Conservation (phyloP, 805 yeast genomes). For the Lachancea kluyveri region DNA sequence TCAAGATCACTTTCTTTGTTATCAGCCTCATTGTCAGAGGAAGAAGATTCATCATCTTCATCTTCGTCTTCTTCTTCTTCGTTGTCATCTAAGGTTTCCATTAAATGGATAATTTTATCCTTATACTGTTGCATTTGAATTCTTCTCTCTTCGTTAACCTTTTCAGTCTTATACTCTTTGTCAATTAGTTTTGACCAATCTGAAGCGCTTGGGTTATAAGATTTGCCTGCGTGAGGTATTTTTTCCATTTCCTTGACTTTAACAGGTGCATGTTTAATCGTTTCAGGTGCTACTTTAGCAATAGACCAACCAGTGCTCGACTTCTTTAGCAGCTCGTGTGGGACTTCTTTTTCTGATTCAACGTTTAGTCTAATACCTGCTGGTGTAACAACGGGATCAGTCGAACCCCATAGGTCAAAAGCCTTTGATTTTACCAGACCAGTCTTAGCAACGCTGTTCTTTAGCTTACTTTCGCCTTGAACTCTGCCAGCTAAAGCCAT, state of each 20-base stretch:
- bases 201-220: constrained; percentile 79
- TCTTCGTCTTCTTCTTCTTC: constrained; percentile 42
- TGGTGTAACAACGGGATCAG: constrained; percentile 18
- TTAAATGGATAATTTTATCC: constrained; percentile 56
- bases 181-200: constrained; percentile 73
- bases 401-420: constrained; percentile 66
- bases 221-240: constrained; percentile 78
- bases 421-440: constrained; percentile 50
- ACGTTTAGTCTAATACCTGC: constrained; percentile 26
- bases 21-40: constrained; percentile 29
- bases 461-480: constrained; percentile 44
- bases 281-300: constrained; percentile 49
- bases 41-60: constrained; percentile 26
- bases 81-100: constrained; percentile 54
- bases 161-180: constrained; percentile 60
- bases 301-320: constrained; percentile 44
- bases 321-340: constrained; percentile 34
- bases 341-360: constrained; percentile 22
- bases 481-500: constrained; percentile 74
- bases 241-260: constrained; percentile 42
- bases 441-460: constrained; percentile 47
- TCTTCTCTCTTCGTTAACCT: constrained; percentile 59
- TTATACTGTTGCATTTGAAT: constrained; percentile 55
- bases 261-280: constrained; percentile 48
- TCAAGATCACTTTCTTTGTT: constrained; percentile 33